Percentiles rank a stretch among this genome's conserved stretches.
These are phyloP conservation scores for Alternaria triticimaculans DNA, from an alignment of 2,329 filamentous ascomycete species.

Conservation along the genomic window DNA sequence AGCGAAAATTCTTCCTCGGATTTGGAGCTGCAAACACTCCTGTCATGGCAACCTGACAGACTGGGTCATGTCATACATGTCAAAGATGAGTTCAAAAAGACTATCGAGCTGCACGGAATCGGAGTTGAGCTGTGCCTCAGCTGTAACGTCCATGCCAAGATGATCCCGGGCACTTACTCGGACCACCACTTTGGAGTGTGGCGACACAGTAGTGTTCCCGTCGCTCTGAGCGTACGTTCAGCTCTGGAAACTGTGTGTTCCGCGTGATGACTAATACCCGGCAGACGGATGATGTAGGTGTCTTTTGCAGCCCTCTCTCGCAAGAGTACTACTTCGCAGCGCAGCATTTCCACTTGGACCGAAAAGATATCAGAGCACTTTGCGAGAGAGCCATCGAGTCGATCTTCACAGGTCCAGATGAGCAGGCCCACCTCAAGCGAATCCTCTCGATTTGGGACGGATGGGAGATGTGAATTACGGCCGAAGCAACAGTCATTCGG, in stretches of 20 bases:
- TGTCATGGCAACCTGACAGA: conserved; percentile 70
- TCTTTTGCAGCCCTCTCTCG: conserved; percentile 77
- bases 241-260: neutral
- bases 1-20: conserved; percentile 62
- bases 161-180: conserved; percentile 69
- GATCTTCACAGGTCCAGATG: conserved; percentile 70
- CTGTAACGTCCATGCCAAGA: conserved; percentile 79
- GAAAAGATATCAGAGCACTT: conserved; percentile 59
- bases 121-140: conserved; percentile 80
- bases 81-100: conserved; percentile 63
- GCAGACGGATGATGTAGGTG: conserved; percentile 82
- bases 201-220: conserved; percentile 59
- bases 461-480: conserved; percentile 5
- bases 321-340: conserved; percentile 79
- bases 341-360: conserved; percentile 68
- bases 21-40: conserved; percentile 67
- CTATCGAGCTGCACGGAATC: conserved; percentile 62
- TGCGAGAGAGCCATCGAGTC: conserved; percentile 67
- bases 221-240: conserved; percentile 73
- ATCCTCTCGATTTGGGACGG: too few species aligned
- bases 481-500: neutral
- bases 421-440: too few species aligned
- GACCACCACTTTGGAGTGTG: conserved; percentile 82
- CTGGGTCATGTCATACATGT: conserved; percentile 83
- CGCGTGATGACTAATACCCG: conserved; percentile 15